phyloP scores from a whole-genome alignment of 208 protist species.

The Trypanosoma avium region DNA sequence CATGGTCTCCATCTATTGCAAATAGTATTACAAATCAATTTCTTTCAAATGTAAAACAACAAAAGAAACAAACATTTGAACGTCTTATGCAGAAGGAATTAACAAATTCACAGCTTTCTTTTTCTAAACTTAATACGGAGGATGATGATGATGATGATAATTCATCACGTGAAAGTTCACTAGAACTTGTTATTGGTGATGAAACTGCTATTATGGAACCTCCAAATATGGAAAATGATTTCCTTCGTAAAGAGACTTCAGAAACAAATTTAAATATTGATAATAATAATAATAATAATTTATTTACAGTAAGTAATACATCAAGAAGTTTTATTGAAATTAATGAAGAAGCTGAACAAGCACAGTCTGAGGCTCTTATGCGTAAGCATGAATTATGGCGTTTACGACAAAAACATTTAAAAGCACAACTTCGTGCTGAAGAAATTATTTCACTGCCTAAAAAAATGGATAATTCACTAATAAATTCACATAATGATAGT shows the following conservation, averaged over 20 bases:
- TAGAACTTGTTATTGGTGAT: conserved; percentile 68
- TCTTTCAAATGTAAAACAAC: conserved; percentile 56
- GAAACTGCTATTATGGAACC: conserved; percentile 36
- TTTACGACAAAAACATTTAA: conserved; percentile 56
- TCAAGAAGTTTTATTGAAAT: conserved; percentile 7
- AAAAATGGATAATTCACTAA: background rate
- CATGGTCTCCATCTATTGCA: conserved; percentile 61
- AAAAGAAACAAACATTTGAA: conserved; percentile 58
- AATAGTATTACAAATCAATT: conserved; percentile 75
- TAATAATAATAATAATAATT: background rate
- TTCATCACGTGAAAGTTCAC: background rate
- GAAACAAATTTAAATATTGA: background rate
- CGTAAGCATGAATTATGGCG: conserved; percentile 86
- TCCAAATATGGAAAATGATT: conserved; percentile 5
- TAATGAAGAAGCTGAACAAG: conserved; percentile 32
- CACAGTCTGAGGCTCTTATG: conserved; percentile 33
- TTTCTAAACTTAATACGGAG: conserved; percentile 9
- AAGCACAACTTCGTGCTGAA: conserved; percentile 28
- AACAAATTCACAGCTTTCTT: conserved; percentile 43
- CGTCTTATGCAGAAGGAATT: conserved; percentile 59
- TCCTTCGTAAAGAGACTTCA: conserved; percentile 7
- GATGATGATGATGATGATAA: too few species aligned
- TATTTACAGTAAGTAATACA: background rate
- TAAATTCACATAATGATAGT: too few species aligned
- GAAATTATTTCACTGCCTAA: conserved; percentile 2